phyloP scores from a whole-genome alignment of 768 basidiomycete genomes.

The Pulveroboletus sp. region DNA sequence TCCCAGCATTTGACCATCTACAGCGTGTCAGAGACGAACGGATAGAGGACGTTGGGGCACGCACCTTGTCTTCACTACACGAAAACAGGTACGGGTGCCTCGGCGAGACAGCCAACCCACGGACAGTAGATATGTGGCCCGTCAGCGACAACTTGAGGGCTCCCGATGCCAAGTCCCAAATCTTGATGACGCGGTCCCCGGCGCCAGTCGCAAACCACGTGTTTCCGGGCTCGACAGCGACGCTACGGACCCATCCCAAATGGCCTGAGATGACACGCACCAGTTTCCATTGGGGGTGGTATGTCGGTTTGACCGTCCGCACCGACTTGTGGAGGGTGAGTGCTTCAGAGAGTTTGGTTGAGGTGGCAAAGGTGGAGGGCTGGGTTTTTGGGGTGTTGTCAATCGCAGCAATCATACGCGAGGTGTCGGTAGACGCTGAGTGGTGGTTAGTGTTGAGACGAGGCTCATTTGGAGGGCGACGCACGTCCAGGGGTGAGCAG shows the following conservation, averaged over 20 bases:
- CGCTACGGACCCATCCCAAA: constrained; percentile 94
- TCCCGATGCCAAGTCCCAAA: constrained; percentile 98
- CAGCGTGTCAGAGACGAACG: not conserved
- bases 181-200: constrained; percentile 96
- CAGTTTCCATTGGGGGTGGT: constrained; percentile 96
- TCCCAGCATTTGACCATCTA: constrained; percentile 99
- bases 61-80: constrained; percentile 94
- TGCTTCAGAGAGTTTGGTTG: constrained; percentile 74
- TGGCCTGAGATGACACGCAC: constrained; percentile 96
- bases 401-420: constrained; percentile 66
- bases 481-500: constrained; percentile 69
- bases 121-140: constrained; percentile 95
- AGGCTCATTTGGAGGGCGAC: constrained; percentile 16
- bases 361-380: constrained; percentile 66
- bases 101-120: constrained; percentile 87
- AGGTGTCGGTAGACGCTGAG: constrained; percentile 41
- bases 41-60: constrained; percentile 8
- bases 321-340: constrained; percentile 91
- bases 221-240: constrained; percentile 97
- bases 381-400: constrained; percentile 66
- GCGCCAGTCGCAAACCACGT: constrained; percentile 98
- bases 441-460: constrained; percentile 9
- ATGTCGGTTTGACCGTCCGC: constrained; percentile 90
- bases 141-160: constrained; percentile 95
- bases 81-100: constrained; percentile 97